These are phyloP conservation scores for Hygrocybe punicea DNA, from an alignment of 768 basidiomycete species.

Conservation along the genomic window DNA sequence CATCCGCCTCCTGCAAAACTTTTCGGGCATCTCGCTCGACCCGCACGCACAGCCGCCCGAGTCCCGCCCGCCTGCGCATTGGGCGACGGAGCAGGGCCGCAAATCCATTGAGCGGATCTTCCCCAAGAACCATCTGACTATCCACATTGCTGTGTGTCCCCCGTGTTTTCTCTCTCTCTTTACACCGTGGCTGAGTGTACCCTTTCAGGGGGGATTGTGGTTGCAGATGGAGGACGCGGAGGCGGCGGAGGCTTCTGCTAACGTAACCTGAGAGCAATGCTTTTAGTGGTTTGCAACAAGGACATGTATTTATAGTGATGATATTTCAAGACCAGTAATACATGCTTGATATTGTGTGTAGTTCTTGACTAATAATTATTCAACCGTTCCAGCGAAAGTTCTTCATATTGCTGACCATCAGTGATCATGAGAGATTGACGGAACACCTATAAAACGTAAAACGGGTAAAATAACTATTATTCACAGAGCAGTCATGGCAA, in stretches of 20 bases:
- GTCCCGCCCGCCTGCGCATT: slow-evolving; percentile 44
- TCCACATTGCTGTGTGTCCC: slow-evolving; percentile 48
- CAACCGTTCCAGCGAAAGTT: too few species aligned
- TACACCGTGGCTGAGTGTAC: neutral
- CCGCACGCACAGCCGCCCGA: slow-evolving; percentile 45
- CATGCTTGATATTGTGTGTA: too few species aligned
- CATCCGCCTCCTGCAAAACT: slow-evolving; percentile 59
- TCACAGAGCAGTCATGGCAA: too few species aligned
- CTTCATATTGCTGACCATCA: too few species aligned
- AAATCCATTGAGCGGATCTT: slow-evolving; percentile 50
- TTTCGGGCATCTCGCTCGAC: slow-evolving; percentile 47
- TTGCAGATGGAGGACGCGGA: slow-evolving; percentile 41
- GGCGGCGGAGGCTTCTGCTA: slow-evolving; percentile 6
- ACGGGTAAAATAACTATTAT: too few species aligned
- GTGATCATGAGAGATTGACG: too few species aligned
- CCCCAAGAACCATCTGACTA: slow-evolving; percentile 53
- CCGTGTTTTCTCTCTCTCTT: neutral
- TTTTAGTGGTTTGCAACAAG: neutral
- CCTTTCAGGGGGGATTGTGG: slow-evolving; percentile 50
- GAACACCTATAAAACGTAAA: too few species aligned
- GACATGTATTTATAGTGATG: too few species aligned
- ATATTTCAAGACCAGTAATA: too few species aligned
- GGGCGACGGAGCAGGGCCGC: slow-evolving; percentile 44
- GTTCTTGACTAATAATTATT: too few species aligned
- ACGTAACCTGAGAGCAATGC: neutral